A percentile compares a stretch with the other conserved stretches of the same genome.
These are phyloP conservation scores for Pyrus bretschneideri DNA, from an alignment of 306 rosid species.

Conservation along the genomic window DNA sequence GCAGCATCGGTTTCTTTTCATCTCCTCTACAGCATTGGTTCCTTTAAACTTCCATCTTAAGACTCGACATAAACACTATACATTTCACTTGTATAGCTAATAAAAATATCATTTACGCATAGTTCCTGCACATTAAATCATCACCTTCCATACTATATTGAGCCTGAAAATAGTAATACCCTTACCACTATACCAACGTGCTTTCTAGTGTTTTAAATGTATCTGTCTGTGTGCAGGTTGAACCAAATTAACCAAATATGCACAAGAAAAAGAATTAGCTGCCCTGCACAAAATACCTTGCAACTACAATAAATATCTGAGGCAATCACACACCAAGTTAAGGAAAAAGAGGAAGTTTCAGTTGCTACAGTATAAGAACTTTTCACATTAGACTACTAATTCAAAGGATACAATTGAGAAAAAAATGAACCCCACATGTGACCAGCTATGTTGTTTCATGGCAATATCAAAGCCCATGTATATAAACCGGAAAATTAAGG, in stretches of 20 bases:
- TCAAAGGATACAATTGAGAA: constrained; percentile 93
- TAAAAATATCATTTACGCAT: background rate
- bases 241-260: constrained; percentile 77
- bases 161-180: background rate
- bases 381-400: constrained; percentile 9
- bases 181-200: constrained; percentile 98
- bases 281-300: constrained; percentile 93
- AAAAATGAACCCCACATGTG: constrained; percentile 95
- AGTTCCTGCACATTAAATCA: background rate
- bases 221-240: constrained; percentile 74
- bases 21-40: constrained; percentile 82
- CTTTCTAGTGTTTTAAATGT: constrained; percentile 77
- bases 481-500: constrained; percentile 65
- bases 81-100: background rate
- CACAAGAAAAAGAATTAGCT: constrained; percentile 88
- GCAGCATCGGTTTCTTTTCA: constrained; percentile 86
- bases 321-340: constrained; percentile 34
- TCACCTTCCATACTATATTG: background rate
- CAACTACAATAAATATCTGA: constrained; percentile 80
- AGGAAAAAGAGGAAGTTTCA: constrained; percentile 29
- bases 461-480: constrained; percentile 99
- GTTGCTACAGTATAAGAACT: constrained; percentile 11
- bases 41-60: too few species aligned
- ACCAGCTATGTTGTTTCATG: constrained; percentile 98
- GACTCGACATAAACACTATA: background rate